Percentiles rank a stretch among this genome's conserved stretches.
phyloP scores from a whole-genome alignment of 345 rosid species.

The Fremontodendron californicum region DNA sequence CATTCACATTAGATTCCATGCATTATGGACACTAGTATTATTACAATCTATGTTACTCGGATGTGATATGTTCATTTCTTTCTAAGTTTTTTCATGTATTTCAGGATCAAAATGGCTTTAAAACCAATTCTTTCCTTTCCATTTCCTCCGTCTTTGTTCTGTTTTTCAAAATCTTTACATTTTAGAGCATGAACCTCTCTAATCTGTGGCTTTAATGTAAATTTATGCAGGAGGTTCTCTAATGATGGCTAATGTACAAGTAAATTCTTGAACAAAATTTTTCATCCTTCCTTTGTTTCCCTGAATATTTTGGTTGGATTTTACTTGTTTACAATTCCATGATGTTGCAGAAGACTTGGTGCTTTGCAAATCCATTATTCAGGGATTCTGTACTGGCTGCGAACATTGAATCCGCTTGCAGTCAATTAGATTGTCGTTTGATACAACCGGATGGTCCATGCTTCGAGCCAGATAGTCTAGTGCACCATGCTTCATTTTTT shows the following conservation, averaged over 20 bases:
- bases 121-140: slow-evolving; percentile 1
- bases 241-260: background rate
- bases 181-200: background rate
- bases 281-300: background rate
- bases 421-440: background rate
- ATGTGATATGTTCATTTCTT: no score
- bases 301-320: background rate
- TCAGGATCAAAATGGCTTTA: slow-evolving; percentile 8
- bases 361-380: slow-evolving; percentile 2
- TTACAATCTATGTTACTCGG: no score
- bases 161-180: background rate
- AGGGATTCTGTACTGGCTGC: background rate
- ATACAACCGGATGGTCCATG: background rate
- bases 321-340: background rate
- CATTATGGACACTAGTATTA: background rate
- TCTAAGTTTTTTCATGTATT: no score
- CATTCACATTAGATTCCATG: background rate
- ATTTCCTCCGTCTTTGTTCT: background rate
- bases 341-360: background rate
- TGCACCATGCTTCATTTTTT: slow-evolving; percentile 24
- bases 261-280: background rate
- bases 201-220: background rate
- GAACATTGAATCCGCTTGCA: background rate
- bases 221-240: background rate
- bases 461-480: slow-evolving; percentile 12